A percentile compares a stretch with the other conserved stretches of the same genome.
phyloP scores from a whole-genome alignment of 2,329 filamentous ascomycete genomes.

The Amauroascus verrucosus region DNA sequence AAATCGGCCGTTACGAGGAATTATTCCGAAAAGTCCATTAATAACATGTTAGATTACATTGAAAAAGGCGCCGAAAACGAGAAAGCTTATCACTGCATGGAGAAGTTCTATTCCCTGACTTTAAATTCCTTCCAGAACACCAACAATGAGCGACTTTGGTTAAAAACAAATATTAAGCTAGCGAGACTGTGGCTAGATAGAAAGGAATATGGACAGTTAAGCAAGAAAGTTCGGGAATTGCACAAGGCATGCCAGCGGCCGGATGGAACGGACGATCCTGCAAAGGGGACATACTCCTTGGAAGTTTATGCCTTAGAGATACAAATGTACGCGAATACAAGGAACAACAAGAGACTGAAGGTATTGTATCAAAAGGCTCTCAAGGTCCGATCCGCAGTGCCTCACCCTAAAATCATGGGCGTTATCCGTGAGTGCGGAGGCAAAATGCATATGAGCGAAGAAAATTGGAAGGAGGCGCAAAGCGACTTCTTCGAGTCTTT shows the following conservation, averaged over 20 bases:
- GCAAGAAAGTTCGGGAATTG: slow-evolving; percentile 75
- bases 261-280: slow-evolving; percentile 72
- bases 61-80: slow-evolving; percentile 75
- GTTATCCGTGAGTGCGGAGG: slow-evolving; percentile 97
- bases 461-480: slow-evolving; percentile 97
- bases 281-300: slow-evolving; percentile 89
- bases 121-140: slow-evolving; percentile 92
- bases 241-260: slow-evolving; percentile 79
- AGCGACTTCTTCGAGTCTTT: slow-evolving; percentile 98
- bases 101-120: slow-evolving; percentile 88
- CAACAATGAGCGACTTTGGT: slow-evolving; percentile 92
- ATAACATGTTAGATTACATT: slow-evolving; percentile 97
- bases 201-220: slow-evolving; percentile 72
- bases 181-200: slow-evolving; percentile 83
- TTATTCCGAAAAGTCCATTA: slow-evolving; percentile 98
- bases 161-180: slow-evolving; percentile 97
- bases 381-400: slow-evolving; percentile 88
- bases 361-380: slow-evolving; percentile 83
- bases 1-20: slow-evolving; percentile 94
- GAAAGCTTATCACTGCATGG: slow-evolving; percentile 70
- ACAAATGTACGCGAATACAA: slow-evolving; percentile 94
- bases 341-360: slow-evolving; percentile 96
- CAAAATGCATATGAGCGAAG: slow-evolving; percentile 99
- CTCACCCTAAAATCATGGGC: slow-evolving; percentile 97
- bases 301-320: slow-evolving; percentile 97